Evolutionary conservation across 495 filamentous ascomycete species (phyloP), one percentile per base, ranked within the genome.

Genomic region (Penicillium samsonianum): DNA sequence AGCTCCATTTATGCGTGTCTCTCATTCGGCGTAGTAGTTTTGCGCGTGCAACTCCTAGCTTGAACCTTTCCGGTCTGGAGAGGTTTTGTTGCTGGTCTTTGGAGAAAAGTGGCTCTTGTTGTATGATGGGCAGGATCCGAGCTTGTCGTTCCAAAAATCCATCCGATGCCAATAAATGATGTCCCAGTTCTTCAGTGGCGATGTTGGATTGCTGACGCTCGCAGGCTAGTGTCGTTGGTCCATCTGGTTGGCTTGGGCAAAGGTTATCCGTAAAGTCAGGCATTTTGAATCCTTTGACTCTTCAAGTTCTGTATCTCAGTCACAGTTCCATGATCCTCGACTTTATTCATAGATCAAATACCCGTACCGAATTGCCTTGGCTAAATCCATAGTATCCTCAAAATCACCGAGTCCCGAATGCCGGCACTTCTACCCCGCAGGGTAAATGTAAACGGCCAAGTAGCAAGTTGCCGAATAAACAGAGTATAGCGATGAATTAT

Each of bases 251-350:
- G 6, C 59, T 64, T 25, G 78, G 77, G 43, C 71, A 73, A 22
- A 81, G 72, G 20, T 66, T 62, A 54, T 78, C 76, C 2, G 74
- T 74, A 59, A 81, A 81, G 62, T 81, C 78, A 3, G 68, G 62
- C 78, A 79, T 78, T 8, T 23, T 67, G 20, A 23, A 31, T 31
- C 31, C 25, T 31, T 46, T 42, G 16, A 25, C 26, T 22, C 11
- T 11, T 23, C 12, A 17, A 37, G 10, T 7, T 22, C 14, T n/a
- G 20, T 30, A 26, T 22, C 37, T 43, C 46, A 38, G 20, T 50
- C 4, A n/a, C n/a, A 14, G n/a, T 14, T 5, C 8, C 3, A 30
- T 43, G 14, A 6, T 9, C 0, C 9, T 43, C 4, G 4, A 19
- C 1, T 12, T 23, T 41, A 8, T 30, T 47, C 9, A 40, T 52